Evolutionary conservation across 2,329 filamentous ascomycete genomes (phyloP).

Genomic region (Emmonsiellopsis sp.): DNA sequence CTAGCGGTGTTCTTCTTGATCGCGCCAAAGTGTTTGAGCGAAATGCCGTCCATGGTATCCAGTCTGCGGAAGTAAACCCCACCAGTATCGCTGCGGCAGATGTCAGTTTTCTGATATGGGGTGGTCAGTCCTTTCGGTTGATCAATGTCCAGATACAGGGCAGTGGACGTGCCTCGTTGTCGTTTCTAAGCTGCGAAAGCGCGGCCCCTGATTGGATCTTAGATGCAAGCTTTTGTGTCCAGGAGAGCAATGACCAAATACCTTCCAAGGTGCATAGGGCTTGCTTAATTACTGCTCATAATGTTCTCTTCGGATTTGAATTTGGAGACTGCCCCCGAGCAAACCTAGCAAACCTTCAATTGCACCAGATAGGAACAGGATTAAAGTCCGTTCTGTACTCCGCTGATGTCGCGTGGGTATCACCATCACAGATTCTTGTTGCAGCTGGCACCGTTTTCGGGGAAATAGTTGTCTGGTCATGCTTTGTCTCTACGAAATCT

Average conservation of each 20-base stretch:
- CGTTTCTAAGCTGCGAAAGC: constrained; percentile 31
- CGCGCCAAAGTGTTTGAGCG: constrained; percentile 25
- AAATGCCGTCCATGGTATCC: constrained; percentile 31
- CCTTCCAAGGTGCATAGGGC: constrained; percentile 31
- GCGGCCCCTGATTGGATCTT: constrained; percentile 67
- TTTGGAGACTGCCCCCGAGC: constrained; percentile 10
- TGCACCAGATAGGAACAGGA: constrained; percentile 37
- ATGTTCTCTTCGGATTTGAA: constrained; percentile 56
- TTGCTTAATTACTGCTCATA: constrained; percentile 74
- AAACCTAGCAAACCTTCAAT: constrained; percentile 18
- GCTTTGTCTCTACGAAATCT: constrained; percentile 27
- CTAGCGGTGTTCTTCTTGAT: constrained; percentile 19
- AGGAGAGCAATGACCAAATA: constrained; percentile 15
- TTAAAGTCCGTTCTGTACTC: constrained; percentile 80
- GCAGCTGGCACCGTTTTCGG: constrained; percentile 91
- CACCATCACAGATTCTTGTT: constrained; percentile 54
- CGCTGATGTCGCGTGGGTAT: constrained; percentile 60
- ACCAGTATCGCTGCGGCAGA: constrained; percentile 10
- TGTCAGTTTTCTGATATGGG: constrained; percentile 53
- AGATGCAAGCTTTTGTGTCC: constrained; percentile 47
- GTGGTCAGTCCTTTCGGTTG: constrained; percentile 47
- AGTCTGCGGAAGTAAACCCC: constrained; percentile 13
- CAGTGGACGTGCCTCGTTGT: constrained; percentile 14
- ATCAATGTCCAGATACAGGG: constrained; percentile 22
- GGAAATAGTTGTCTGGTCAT: constrained; percentile 85